Evolutionary conservation across 2,329 filamentous ascomycete species (phyloP).

Genomic region (Botryotinia convoluta): DNA sequence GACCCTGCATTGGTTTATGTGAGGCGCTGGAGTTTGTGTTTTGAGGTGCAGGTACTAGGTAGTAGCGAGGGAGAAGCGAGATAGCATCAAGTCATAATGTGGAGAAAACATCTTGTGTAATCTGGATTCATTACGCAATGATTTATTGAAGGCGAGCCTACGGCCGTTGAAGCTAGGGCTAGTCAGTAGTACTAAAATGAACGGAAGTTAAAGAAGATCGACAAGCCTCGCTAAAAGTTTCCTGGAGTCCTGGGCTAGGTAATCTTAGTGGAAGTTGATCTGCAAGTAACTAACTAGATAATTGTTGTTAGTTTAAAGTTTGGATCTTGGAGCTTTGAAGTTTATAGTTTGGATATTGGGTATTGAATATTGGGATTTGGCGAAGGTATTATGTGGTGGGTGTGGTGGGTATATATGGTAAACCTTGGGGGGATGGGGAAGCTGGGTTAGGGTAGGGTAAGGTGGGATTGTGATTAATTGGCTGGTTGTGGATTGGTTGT

Average conservation of each 20-base stretch:
- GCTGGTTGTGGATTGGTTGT: too few species aligned
- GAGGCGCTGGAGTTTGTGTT: not conserved
- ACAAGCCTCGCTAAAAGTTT: not conserved
- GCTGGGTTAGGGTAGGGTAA: too few species aligned
- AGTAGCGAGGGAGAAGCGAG: not conserved
- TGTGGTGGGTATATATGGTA: too few species aligned
- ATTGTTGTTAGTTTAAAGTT: not conserved
- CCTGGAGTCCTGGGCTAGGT: not conserved
- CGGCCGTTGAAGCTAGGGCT: not conserved
- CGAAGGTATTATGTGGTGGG: too few species aligned
- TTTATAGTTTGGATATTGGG: too few species aligned
- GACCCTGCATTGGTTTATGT: not conserved
- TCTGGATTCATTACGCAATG: not conserved
- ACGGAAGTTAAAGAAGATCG: not conserved
- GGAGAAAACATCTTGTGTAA: not conserved
- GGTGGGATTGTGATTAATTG: too few species aligned
- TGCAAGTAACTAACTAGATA: not conserved
- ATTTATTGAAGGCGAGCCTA: not conserved
- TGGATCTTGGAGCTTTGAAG: not conserved
- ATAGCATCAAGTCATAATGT: not conserved
- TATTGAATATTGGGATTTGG: too few species aligned
- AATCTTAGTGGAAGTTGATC: not conserved
- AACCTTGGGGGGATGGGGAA: too few species aligned
- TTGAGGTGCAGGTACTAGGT: not conserved
- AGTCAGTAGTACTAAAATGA: not conserved